Percentiles rank a stretch among this genome's conserved stretches.
Evolutionary conservation across 2,329 filamentous ascomycete genomes (phyloP).

Genomic region (Dactylellina leptospora): DNA sequence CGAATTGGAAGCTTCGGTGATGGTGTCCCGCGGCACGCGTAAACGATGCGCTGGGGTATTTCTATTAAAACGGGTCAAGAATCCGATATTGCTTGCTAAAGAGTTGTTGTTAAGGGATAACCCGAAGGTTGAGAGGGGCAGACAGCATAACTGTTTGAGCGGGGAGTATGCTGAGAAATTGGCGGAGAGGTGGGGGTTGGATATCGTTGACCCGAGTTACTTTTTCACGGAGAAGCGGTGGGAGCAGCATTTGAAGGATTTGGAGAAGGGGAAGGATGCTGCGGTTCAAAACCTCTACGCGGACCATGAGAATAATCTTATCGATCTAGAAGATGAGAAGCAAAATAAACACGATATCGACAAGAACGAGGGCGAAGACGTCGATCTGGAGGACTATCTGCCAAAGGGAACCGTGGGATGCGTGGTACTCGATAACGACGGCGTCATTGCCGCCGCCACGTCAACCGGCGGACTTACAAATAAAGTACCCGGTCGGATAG

Average conservation of each 20-base stretch:
- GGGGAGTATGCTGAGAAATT: conserved; percentile 75
- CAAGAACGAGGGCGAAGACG: conserved; percentile 2
- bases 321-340: conserved; percentile 16
- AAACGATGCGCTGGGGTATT: conserved; percentile 83
- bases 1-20: conserved; percentile 85
- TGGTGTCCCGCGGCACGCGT: conserved; percentile 76
- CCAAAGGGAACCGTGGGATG: conserved; percentile 86
- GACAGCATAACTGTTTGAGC: conserved; percentile 62
- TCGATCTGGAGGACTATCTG: conserved; percentile 70
- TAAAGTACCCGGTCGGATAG: conserved; percentile 83
- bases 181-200: conserved; percentile 73
- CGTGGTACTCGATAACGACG: conserved; percentile 79
- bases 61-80: conserved; percentile 76
- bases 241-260: conserved; percentile 76
- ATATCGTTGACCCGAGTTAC: conserved; percentile 74
- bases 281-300: conserved; percentile 31
- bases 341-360: not conserved
- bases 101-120: conserved; percentile 76
- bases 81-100: conserved; percentile 78
- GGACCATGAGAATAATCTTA: conserved; percentile 22
- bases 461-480: conserved; percentile 84
- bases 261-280: conserved; percentile 60
- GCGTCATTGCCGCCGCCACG: conserved; percentile 74
- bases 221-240: conserved; percentile 81
- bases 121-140: conserved; percentile 65